phyloP scores from a whole-genome alignment of 148 eudicot species.

The Vaccinium vitisidaea region DNA sequence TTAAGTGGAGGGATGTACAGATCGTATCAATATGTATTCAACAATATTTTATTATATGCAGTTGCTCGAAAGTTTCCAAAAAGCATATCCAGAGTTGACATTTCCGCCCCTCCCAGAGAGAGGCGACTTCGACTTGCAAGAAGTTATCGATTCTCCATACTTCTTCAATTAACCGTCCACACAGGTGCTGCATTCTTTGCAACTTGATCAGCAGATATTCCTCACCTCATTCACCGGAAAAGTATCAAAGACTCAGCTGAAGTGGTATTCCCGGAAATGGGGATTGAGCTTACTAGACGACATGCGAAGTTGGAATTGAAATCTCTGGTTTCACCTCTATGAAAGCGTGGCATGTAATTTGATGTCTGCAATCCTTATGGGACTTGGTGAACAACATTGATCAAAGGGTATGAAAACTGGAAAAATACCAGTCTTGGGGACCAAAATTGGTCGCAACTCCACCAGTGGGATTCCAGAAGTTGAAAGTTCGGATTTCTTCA shows the following conservation, averaged over 20 bases:
- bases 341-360: background rate
- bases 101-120: conserved; percentile 8
- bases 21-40: background rate
- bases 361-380: background rate
- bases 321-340: background rate
- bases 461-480: conserved; percentile 13
- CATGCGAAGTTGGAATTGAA: background rate
- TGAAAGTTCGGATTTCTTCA: background rate
- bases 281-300: background rate
- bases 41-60: background rate
- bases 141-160: conserved; percentile 1
- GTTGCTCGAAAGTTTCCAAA: background rate
- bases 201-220: background rate
- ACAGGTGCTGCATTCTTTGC: background rate
- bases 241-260: background rate
- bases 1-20: background rate
- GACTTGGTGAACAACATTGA: background rate
- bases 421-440: background rate
- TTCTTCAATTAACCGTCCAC: conserved; percentile 48
- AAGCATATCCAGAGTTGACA: background rate
- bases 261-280: background rate
- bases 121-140: conserved; percentile 2
- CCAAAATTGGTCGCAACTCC: background rate
- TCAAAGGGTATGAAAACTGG: background rate
- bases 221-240: background rate